phyloP scores from a whole-genome alignment of 768 basidiomycete species.

The Peribolospora baueri region DNA sequence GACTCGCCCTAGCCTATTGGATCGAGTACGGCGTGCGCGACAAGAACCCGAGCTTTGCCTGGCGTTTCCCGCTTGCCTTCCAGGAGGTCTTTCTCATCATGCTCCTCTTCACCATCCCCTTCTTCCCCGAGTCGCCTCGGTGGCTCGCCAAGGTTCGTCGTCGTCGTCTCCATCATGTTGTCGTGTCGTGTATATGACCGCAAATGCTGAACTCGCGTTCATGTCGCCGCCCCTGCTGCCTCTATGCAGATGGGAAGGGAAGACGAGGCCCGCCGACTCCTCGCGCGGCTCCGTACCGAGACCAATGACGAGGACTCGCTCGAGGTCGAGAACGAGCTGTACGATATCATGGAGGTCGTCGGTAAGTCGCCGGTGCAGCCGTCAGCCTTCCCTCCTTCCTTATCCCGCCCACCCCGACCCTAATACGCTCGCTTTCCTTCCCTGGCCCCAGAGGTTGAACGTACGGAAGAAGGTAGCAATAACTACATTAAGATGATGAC shows the following conservation, averaged over 20 bases:
- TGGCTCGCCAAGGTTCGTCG: slow-evolving; percentile 12
- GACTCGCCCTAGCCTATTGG: background rate
- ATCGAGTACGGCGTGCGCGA: slow-evolving; percentile 5
- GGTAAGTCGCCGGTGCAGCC: background rate
- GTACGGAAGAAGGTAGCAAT: background rate
- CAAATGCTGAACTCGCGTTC: too few species aligned
- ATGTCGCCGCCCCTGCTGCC: too few species aligned
- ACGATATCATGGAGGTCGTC: background rate
- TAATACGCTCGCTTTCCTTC: background rate
- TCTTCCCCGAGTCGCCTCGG: slow-evolving; percentile 15
- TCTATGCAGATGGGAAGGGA: too few species aligned
- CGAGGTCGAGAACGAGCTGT: background rate
- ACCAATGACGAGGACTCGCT: background rate
- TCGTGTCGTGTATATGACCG: too few species aligned
- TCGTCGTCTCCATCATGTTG: background rate
- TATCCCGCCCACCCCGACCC: background rate
- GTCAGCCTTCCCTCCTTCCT: background rate
- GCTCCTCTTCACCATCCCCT: slow-evolving; percentile 4
- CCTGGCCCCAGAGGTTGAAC: background rate
- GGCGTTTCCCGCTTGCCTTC: slow-evolving; percentile 12
- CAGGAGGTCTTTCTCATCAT: slow-evolving; percentile 12
- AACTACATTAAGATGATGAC: too few species aligned
- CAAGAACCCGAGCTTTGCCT: slow-evolving; percentile 3
- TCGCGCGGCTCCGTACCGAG: background rate
- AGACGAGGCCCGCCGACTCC: background rate